Base-by-base conservation (phyloP, 1,284 basidiomycete genomes). In the Puccinia novopanici region DNA sequence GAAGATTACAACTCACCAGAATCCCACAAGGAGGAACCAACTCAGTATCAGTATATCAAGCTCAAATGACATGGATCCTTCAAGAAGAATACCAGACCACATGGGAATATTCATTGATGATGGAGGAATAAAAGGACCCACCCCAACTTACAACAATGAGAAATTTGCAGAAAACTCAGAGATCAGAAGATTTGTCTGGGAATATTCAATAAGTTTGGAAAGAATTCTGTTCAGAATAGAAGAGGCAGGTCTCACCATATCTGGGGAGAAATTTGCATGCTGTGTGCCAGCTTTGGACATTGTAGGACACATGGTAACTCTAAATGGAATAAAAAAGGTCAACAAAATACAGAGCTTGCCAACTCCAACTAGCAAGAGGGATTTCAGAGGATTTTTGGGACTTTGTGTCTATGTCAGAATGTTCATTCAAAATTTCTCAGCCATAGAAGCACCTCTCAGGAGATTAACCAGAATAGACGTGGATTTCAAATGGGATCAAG, bases 11-110 rank as follows among this genome's bases (percentile, higher is more conserved):
- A 34, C 37, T 67, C 8, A 34, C 27, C 19, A 67, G 24, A 67
- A 5, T 67, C 4, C 27, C 27, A 67, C 63, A 30, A 67, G 63
- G 27, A 37, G 63, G 8, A 6, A 57, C 55, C 55, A 57, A 57
- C 27, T 57, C 55, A 57, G 55, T 57, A 9, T 6, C 55, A 34
- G 63, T 67, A 19, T 67, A 67, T 34, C 63, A 67, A 34, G 63
- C 63, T 22, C 27, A 67, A 22, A 67, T 67, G 63, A 59, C 57
- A 10, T 59, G 57, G 57, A 59, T 59, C n/a, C 57, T 59, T 59
- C 57, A 59, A 22, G 57, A 34, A 22, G n/a, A 59, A 59, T 59
- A 59, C 57, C n/a, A 59, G 57, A 59, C 10, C n/a, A 59, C 19
- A 10, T 59, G 19, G 57, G 57, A 8, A 59, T 59, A 6, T 59